Percentiles rank a stretch among this genome's conserved stretches.
Conservation (phyloP, 1,284 basidiomycete species). For the Coniophora puteana region DNA sequence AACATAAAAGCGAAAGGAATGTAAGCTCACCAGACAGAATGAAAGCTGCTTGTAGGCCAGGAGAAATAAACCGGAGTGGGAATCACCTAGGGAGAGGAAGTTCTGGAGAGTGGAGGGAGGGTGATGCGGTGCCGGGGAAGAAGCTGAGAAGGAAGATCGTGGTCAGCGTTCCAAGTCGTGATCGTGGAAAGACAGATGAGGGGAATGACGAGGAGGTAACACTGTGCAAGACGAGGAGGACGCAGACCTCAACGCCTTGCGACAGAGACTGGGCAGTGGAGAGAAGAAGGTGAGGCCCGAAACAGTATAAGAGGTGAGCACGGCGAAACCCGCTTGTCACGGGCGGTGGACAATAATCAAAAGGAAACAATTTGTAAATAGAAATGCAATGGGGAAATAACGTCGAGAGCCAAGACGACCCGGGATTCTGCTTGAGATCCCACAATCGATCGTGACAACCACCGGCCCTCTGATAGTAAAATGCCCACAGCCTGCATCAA, state of each 20-base stretch:
- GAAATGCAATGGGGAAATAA: constrained; percentile 6
- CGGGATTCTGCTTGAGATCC: no score
- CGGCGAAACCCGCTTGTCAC: constrained; percentile 13
- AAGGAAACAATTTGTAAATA: constrained; percentile 13
- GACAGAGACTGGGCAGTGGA: constrained; percentile 25
- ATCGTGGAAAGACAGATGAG: constrained; percentile 38
- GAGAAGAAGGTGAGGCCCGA: constrained; percentile 17
- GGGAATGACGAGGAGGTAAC: constrained; percentile 25
- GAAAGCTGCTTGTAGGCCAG: no score
- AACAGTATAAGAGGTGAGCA: constrained; percentile 29
- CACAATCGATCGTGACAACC: no score
- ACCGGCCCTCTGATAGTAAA: no score
- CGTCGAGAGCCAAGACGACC: no score
- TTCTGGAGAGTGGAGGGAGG: constrained; percentile 5
- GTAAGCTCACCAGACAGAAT: constrained; percentile 20
- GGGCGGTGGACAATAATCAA: constrained; percentile 11
- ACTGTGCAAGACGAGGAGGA: constrained; percentile 25
- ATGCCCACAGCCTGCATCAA: no score
- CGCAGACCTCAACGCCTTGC: constrained; percentile 21
- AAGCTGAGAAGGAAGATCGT: constrained; percentile 37
- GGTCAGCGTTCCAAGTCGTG: constrained; percentile 54
- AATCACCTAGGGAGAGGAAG: no score
- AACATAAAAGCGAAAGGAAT: not conserved
- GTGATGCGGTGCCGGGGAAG: constrained; percentile 25
- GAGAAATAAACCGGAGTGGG: no score